These are phyloP conservation scores for Vitis amurensis DNA, from an alignment of 164 flowering plant species.

Conservation along the genomic window DNA sequence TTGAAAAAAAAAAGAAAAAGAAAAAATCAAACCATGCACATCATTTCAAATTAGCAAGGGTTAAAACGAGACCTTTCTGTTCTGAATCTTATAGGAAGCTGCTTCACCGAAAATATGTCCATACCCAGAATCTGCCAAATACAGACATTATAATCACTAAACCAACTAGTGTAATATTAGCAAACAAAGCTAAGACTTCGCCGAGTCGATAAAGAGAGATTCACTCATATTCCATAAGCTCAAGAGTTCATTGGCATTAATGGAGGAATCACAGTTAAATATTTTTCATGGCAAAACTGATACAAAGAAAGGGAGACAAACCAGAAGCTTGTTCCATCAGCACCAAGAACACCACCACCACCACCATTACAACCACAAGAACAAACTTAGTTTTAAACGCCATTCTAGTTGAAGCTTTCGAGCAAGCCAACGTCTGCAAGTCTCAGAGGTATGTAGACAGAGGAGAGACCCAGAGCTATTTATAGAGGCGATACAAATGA, in stretches of 20 bases:
- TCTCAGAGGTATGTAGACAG: neutral
- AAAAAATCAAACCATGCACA: neutral
- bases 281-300: no score
- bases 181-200: no score
- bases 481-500: constrained; percentile 8
- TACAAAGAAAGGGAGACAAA: constrained; percentile 3
- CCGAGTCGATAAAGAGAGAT: no score
- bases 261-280: no score
- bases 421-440: neutral
- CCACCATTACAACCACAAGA: neutral
- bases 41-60: no score
- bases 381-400: neutral
- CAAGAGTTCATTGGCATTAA: no score
- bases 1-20: neutral
- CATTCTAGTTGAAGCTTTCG: neutral
- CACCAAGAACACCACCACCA: constrained; percentile 14
- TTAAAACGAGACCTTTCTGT: constrained; percentile 28
- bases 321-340: constrained; percentile 15
- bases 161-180: neutral
- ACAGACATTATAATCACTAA: no score
- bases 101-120: constrained; percentile 13
- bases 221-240: no score
- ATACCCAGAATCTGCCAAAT: constrained; percentile 18
- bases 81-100: constrained; percentile 2
- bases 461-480: neutral